These are phyloP conservation scores for Cercospora janseana DNA, from an alignment of 2,329 filamentous ascomycete genomes.

Conservation along the genomic window DNA sequence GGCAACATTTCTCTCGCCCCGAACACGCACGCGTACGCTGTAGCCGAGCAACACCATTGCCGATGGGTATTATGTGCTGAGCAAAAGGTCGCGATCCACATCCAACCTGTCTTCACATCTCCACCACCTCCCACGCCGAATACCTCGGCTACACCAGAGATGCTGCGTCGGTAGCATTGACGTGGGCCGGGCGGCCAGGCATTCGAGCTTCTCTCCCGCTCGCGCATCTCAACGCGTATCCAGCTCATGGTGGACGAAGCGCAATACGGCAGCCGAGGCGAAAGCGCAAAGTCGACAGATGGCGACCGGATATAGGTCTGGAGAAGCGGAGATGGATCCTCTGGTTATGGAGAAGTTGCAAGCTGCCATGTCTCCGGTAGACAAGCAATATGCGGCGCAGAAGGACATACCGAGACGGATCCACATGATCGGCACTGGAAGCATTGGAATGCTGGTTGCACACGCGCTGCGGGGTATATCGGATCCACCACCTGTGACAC, in stretches of 20 bases:
- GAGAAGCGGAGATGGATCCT: constrained; percentile 12
- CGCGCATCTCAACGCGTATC: constrained; percentile 2
- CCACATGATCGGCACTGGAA: constrained; percentile 77
- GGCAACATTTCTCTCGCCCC: background rate
- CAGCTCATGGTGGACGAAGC: constrained; percentile 27
- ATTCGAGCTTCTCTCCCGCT: constrained; percentile 26
- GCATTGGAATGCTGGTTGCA: constrained; percentile 76
- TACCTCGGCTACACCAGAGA: constrained; percentile 41
- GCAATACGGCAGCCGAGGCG: constrained; percentile 24
- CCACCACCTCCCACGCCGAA: constrained; percentile 48
- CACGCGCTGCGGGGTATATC: constrained; percentile 63
- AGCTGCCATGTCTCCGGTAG: constrained; percentile 27
- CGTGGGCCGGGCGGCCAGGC: constrained; percentile 46
- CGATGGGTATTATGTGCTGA: background rate
- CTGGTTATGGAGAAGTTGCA: constrained; percentile 16
- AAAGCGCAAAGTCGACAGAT: background rate
- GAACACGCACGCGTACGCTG: background rate
- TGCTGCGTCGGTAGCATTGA: constrained; percentile 45
- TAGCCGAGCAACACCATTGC: background rate
- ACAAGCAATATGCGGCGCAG: constrained; percentile 33
- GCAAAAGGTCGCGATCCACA: background rate
- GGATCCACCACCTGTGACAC: constrained; percentile 68
- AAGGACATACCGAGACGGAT: constrained; percentile 53
- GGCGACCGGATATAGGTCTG: background rate
- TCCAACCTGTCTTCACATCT: constrained; percentile 47